A percentile compares a stretch with the other conserved stretches of the same genome.
These are phyloP conservation scores for Neospora caninum DNA, from an alignment of 169 alveolate genomes.

Conservation along the genomic window DNA sequence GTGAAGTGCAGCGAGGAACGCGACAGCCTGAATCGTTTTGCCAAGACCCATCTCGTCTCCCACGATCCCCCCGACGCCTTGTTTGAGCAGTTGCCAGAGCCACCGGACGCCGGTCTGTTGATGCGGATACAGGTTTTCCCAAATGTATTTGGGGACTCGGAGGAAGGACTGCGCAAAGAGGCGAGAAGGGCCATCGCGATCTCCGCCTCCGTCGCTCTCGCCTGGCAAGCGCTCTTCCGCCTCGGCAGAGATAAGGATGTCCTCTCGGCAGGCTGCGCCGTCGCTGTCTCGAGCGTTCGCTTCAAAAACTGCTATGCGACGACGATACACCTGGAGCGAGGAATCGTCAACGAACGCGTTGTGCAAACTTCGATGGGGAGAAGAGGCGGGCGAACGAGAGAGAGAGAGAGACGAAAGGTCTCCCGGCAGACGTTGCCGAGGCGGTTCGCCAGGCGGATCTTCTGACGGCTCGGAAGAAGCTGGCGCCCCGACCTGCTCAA, in stretches of 20 bases:
- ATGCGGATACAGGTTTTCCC: constrained; percentile 53
- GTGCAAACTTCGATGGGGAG: background rate
- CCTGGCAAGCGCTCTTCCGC: background rate
- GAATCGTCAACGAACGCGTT: background rate
- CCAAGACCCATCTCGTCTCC: constrained; percentile 96
- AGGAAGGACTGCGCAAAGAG: background rate
- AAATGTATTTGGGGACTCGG: background rate
- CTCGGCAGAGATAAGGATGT: background rate
- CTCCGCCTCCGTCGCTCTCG: background rate
- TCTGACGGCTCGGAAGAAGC: background rate
- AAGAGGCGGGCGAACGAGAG: background rate
- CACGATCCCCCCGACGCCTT: constrained; percentile 85
- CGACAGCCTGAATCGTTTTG: constrained; percentile 89
- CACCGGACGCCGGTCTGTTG: constrained; percentile 52
- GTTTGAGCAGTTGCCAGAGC: constrained; percentile 64
- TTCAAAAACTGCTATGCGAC: background rate
- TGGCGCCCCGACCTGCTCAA: background rate
- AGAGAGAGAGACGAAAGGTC: background rate
- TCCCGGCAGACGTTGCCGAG: background rate
- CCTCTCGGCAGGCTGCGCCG: background rate
- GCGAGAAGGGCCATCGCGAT: background rate
- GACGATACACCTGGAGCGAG: background rate
- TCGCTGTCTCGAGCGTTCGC: background rate
- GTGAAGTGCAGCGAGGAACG: constrained; percentile 79
- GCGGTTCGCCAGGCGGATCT: background rate